Conservation (phyloP, 2,329 filamentous ascomycete species). For the Biscogniauxia marginata region DNA sequence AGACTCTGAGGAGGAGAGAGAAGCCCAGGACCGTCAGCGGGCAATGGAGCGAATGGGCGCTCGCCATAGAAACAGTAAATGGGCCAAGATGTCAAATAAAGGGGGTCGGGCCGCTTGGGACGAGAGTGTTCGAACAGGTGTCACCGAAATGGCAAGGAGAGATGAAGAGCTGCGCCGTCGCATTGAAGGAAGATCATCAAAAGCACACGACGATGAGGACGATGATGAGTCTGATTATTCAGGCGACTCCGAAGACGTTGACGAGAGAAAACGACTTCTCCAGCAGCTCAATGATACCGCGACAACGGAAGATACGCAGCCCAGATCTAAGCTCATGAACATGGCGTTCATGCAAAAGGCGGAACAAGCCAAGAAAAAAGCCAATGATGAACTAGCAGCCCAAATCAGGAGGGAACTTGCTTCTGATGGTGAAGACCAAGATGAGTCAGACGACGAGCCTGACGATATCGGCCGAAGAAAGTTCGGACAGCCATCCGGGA, state of each 20-base stretch:
- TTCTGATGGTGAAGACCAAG: conserved; percentile 53
- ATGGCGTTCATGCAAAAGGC: conserved; percentile 96
- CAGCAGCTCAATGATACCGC: conserved; percentile 46
- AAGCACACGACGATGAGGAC: conserved; percentile 33
- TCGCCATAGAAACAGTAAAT: conserved; percentile 84
- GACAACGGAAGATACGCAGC: conserved; percentile 48
- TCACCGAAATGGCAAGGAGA: conserved; percentile 76
- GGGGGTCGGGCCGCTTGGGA: conserved; percentile 84
- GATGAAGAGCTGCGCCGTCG: conserved; percentile 80
- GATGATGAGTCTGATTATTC: conserved; percentile 54
- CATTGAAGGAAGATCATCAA: conserved; percentile 65
- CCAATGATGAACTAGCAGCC: conserved; percentile 74
- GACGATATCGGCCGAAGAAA: conserved; percentile 66
- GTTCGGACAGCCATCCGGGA: conserved; percentile 54
- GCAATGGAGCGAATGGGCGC: conserved; percentile 84
- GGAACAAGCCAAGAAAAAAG: conserved; percentile 72
- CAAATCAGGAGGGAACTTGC: conserved; percentile 72
- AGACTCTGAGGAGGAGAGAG: conserved; percentile 64
- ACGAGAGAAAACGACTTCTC: conserved; percentile 48
- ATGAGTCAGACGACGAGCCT: conserved; percentile 49
- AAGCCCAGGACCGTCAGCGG: conserved; percentile 67
- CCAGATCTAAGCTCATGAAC: conserved; percentile 67
- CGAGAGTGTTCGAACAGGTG: conserved; percentile 74
- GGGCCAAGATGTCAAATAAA: conserved; percentile 82
- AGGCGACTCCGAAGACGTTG: conserved; percentile 56